Conservation (phyloP, 2,329 filamentous ascomycete genomes). For the Colletotrichum gloeosporioides region DNA sequence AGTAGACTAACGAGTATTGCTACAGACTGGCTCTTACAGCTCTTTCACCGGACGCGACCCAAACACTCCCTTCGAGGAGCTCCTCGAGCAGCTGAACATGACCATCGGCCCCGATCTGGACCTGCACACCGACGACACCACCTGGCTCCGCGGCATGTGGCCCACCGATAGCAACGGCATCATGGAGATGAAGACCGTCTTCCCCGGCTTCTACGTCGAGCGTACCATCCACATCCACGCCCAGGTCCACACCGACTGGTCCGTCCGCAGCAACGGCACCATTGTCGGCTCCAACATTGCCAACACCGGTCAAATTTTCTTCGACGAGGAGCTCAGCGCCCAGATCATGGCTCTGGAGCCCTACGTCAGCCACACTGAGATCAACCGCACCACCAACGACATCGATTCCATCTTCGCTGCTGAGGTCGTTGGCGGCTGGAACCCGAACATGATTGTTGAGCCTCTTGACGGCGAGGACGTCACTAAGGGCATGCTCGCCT, state of each 20-base stretch:
- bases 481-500: slow-evolving; percentile 12
- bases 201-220: slow-evolving; percentile 49
- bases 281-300: slow-evolving; percentile 29
- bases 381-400: slow-evolving; percentile 14
- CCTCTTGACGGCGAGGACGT: slow-evolving; percentile 5
- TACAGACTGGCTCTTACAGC: slow-evolving; percentile 13
- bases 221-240: slow-evolving; percentile 55
- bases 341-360: slow-evolving; percentile 53
- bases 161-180: slow-evolving; percentile 24
- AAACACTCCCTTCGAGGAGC: slow-evolving; percentile 7
- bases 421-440: slow-evolving; percentile 1
- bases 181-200: slow-evolving; percentile 46
- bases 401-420: slow-evolving; percentile 5
- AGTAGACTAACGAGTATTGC: not conserved
- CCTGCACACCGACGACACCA: slow-evolving; percentile 10
- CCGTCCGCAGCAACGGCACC: slow-evolving; percentile 22
- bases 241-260: slow-evolving; percentile 42
- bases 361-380: slow-evolving; percentile 47
- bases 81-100: slow-evolving; percentile 14
- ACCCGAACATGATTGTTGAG: slow-evolving; percentile 13
- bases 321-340: slow-evolving; percentile 4
- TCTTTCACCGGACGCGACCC: not conserved
- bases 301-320: slow-evolving; percentile 28
- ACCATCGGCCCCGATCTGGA: slow-evolving; percentile 10
- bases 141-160: slow-evolving; percentile 14